These are phyloP conservation scores for Termitomyces sp. DNA, from an alignment of 768 basidiomycete genomes.

Conservation along the genomic window DNA sequence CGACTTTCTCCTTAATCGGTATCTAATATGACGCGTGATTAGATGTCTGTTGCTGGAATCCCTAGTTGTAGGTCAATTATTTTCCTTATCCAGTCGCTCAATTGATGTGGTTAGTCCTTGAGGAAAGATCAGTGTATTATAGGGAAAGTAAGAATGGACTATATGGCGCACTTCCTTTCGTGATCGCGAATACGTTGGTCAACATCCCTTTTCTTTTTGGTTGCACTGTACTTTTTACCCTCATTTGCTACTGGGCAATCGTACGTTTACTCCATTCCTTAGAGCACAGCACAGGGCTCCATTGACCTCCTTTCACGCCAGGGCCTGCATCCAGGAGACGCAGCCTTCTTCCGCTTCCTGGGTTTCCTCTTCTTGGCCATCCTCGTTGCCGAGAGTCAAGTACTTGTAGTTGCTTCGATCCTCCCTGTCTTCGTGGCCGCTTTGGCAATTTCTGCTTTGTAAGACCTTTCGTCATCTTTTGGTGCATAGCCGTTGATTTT, in stretches of 20 bases:
- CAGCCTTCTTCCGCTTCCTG: conserved; percentile 52
- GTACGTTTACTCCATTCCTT: conserved; percentile 24
- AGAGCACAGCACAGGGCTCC: background rate
- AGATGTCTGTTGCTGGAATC: conserved; percentile 62
- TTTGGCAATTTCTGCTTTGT: conserved; percentile 51
- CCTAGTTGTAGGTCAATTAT: conserved; percentile 36
- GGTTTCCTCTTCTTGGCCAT: conserved; percentile 51
- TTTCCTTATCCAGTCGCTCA: background rate
- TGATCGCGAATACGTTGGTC: conserved; percentile 51
- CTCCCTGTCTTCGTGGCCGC: conserved; percentile 60
- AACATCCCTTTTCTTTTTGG: conserved; percentile 52
- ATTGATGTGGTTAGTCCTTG: conserved; percentile 37
- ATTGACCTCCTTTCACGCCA: conserved; percentile 9
- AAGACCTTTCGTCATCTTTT: conserved; percentile 3
- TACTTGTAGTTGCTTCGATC: conserved; percentile 44
- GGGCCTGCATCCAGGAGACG: conserved; percentile 48
- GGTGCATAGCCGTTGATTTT: background rate
- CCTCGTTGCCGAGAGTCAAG: conserved; percentile 50
- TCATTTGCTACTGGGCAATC: conserved; percentile 51
- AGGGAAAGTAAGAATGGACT: conserved; percentile 58
- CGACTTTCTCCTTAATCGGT: background rate
- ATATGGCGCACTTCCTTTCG: conserved; percentile 50
- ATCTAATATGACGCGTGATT: background rate
- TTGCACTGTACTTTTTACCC: conserved; percentile 42
- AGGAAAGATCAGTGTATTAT: conserved; percentile 54